Evolutionary conservation across 148 eudicot species (phyloP).

Genomic region (Fallopia convolvulus): DNA sequence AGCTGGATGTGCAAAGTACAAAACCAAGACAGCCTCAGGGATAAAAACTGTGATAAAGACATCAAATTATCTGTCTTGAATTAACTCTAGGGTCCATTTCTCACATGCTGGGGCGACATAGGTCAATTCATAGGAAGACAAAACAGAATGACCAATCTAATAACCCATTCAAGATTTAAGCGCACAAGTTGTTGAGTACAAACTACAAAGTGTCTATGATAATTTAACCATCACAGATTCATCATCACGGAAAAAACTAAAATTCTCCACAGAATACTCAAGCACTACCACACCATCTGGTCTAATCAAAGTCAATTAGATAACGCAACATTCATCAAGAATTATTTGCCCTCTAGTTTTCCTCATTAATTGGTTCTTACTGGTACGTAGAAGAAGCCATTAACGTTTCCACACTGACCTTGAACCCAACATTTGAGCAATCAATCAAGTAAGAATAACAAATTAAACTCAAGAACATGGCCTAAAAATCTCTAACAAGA

Average conservation of each 20-base stretch:
- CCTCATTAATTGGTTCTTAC: background rate
- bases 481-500: background rate
- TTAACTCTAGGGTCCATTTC: background rate
- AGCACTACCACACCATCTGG: background rate
- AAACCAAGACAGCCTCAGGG: background rate
- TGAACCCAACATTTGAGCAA: constrained; percentile 2
- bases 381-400: background rate
- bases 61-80: constrained; percentile 2
- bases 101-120: background rate
- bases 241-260: background rate
- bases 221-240: constrained; percentile 1
- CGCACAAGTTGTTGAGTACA: background rate
- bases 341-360: background rate
- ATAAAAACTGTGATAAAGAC: background rate
- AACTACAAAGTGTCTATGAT: background rate
- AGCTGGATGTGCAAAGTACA: constrained; percentile 9
- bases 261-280: background rate
- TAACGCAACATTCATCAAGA: background rate
- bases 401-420: background rate
- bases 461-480: background rate
- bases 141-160: background rate
- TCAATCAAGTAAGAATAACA: background rate
- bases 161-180: background rate
- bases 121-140: constrained; percentile 13
- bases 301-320: constrained; percentile 4